Conservation (phyloP, 352 stramenopile species). For the Globisporangium rhizosaccharum region DNA sequence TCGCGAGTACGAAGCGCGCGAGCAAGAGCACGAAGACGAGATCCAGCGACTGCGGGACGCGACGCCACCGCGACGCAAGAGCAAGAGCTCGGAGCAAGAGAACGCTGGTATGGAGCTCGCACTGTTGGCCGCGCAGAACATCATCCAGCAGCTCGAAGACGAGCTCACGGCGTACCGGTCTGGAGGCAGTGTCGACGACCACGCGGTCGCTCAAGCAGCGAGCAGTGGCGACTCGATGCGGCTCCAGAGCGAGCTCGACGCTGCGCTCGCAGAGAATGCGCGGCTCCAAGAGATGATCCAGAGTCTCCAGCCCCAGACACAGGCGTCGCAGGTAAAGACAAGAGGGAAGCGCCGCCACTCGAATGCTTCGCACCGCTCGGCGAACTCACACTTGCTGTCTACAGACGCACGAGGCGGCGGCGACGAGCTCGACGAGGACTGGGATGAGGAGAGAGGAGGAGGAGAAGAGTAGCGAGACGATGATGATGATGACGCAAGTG, state of each 20-base stretch:
- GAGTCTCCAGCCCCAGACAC: slow-evolving; percentile 19
- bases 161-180: slow-evolving; percentile 16
- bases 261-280: slow-evolving; percentile 47
- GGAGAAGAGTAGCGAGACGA: too few relatives aligned
- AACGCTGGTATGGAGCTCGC: slow-evolving; percentile 24
- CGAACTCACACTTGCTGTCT: slow-evolving; percentile 16
- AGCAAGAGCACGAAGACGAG: slow-evolving; percentile 18
- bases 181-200: not conserved
- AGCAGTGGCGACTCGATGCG: slow-evolving; percentile 17
- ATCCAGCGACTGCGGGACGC: slow-evolving; percentile 8
- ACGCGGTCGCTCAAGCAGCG: not conserved
- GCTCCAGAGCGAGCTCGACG: slow-evolving; percentile 44
- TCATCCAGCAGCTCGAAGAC: slow-evolving; percentile 39
- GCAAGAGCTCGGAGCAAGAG: slow-evolving; percentile 22
- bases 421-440: too few relatives aligned
- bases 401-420: too few relatives aligned
- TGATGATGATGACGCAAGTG: too few relatives aligned
- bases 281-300: slow-evolving; percentile 58
- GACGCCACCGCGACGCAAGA: slow-evolving; percentile 8
- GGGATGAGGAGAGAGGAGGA: too few relatives aligned
- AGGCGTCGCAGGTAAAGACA: slow-evolving; percentile 36
- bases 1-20: slow-evolving; percentile 10
- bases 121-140: slow-evolving; percentile 24
- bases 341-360: slow-evolving; percentile 20
- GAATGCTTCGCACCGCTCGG: slow-evolving; percentile 23